A percentile compares a stretch with the other conserved stretches of the same genome.
These are phyloP conservation scores for Calonectria naviculata DNA, from an alignment of 2,329 filamentous ascomycete species.

Conservation along the genomic window DNA sequence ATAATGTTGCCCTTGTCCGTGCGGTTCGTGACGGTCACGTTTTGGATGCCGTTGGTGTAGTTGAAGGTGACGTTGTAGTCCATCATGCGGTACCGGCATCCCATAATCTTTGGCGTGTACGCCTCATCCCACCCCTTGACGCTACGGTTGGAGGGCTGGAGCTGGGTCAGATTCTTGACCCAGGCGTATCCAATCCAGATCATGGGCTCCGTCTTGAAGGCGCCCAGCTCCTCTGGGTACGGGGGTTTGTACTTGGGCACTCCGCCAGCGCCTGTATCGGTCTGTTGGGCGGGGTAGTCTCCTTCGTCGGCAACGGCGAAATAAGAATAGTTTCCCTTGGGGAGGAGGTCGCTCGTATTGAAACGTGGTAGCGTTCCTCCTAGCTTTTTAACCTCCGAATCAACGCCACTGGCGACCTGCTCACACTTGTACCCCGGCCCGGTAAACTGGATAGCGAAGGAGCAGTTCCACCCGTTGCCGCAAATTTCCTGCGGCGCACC, in stretches of 20 bases:
- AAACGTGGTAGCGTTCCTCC: conserved; percentile 32
- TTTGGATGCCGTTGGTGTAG: conserved; percentile 34
- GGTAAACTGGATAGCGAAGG: conserved; percentile 32
- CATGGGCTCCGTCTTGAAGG: conserved; percentile 37
- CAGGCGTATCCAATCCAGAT: conserved; percentile 39
- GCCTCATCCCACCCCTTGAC: conserved; percentile 32
- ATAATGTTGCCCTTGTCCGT: conserved; percentile 31
- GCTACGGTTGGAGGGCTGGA: conserved; percentile 22
- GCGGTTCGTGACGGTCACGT: conserved; percentile 27
- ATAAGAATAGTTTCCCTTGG: conserved; percentile 35
- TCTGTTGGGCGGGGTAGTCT: conserved; percentile 34
- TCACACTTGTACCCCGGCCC: conserved; percentile 37
- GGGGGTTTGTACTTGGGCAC: conserved; percentile 25
- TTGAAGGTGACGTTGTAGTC: conserved; percentile 37
- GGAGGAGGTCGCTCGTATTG: conserved; percentile 29
- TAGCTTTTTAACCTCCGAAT: conserved; percentile 26
- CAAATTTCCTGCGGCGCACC: conserved; percentile 32
- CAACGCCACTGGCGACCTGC: conserved; percentile 26
- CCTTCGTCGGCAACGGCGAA: conserved; percentile 30
- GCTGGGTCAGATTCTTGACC: conserved; percentile 29
- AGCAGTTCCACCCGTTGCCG: conserved; percentile 39
- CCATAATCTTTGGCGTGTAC: conserved; percentile 40
- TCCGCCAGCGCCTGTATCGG: conserved; percentile 17
- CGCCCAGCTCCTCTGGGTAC: conserved; percentile 35
- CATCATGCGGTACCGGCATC: conserved; percentile 37